Conservation (phyloP, 2,329 filamentous ascomycete genomes). For the Neonectria neomacrospora region DNA sequence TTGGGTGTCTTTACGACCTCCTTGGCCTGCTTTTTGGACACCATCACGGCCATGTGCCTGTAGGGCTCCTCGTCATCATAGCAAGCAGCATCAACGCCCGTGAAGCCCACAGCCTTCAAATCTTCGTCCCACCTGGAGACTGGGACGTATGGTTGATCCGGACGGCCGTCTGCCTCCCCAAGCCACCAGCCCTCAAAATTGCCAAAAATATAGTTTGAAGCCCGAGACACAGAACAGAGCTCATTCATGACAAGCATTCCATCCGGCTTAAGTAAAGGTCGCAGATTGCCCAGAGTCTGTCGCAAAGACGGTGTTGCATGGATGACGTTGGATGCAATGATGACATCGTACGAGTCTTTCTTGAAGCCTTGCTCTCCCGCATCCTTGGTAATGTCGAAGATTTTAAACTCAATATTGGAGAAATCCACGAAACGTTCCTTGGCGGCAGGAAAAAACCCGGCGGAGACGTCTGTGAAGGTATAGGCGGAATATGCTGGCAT, state of each 20-base stretch:
- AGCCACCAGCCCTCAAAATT: constrained; percentile 49
- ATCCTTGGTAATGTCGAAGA: constrained; percentile 37
- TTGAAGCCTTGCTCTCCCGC: constrained; percentile 34
- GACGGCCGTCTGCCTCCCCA: constrained; percentile 14
- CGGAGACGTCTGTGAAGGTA: constrained; percentile 54
- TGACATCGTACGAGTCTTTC: constrained; percentile 34
- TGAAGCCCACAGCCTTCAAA: constrained; percentile 7
- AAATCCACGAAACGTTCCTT: constrained; percentile 23
- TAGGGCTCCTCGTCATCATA: constrained; percentile 24
- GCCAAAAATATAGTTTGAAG: constrained; percentile 41
- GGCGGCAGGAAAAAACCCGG: constrained; percentile 46
- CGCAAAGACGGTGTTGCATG: constrained; percentile 46
- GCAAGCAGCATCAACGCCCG: constrained; percentile 13
- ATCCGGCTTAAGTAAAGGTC: constrained; percentile 40
- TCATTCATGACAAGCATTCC: constrained; percentile 46
- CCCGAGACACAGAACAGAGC: constrained; percentile 26
- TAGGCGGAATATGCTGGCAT: constrained; percentile 44
- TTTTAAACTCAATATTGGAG: constrained; percentile 38
- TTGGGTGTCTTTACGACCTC: neutral
- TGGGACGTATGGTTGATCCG: constrained; percentile 19
- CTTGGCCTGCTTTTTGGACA: constrained; percentile 13
- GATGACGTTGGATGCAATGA: constrained; percentile 45
- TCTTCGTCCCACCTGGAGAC: constrained; percentile 22
- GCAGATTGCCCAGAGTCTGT: constrained; percentile 33
- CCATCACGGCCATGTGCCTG: constrained; percentile 14